Percentiles rank a stretch among this genome's conserved stretches.
phyloP scores from a whole-genome alignment of 2,329 filamentous ascomycete genomes.

The Colletotrichum sp. region DNA sequence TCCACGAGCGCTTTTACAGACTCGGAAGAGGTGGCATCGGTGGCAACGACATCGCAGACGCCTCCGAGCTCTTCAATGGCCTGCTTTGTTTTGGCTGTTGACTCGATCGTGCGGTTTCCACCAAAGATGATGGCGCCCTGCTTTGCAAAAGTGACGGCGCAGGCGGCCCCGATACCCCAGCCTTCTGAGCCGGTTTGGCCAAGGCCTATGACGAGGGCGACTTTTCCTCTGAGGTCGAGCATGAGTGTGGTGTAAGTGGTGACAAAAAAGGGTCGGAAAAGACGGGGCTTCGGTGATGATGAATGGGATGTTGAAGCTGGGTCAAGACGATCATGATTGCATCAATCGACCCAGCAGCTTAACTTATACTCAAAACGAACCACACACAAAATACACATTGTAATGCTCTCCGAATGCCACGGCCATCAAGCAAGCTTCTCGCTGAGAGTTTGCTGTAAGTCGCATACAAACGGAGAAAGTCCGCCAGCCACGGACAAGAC shows the following conservation, averaged over 20 bases:
- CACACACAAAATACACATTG: fast-evolving
- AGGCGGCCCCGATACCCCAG: slow-evolving; percentile 58
- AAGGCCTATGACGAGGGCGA: slow-evolving; percentile 51
- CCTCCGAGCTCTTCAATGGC: slow-evolving; percentile 39
- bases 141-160: slow-evolving; percentile 49
- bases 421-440: neutral
- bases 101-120: slow-evolving; percentile 49
- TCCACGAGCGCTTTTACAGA: slow-evolving; percentile 59
- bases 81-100: slow-evolving; percentile 42
- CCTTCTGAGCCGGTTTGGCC: slow-evolving; percentile 47
- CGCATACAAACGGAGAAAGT: neutral
- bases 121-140: slow-evolving; percentile 56
- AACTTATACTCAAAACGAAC: neutral
- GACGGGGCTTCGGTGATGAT: neutral
- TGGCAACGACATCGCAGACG: slow-evolving; percentile 43
- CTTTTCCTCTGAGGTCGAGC: slow-evolving; percentile 44
- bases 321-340: neutral
- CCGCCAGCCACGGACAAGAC: neutral
- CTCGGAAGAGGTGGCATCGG: slow-evolving; percentile 55
- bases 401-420: neutral
- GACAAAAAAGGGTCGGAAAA: slow-evolving; percentile 1
- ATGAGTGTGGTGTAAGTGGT: neutral
- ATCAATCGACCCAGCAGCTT: neutral
- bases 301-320: neutral
- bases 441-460: neutral